Conservation (phyloP, 2,329 filamentous ascomycete species). For the Colletotrichum coccodes region DNA sequence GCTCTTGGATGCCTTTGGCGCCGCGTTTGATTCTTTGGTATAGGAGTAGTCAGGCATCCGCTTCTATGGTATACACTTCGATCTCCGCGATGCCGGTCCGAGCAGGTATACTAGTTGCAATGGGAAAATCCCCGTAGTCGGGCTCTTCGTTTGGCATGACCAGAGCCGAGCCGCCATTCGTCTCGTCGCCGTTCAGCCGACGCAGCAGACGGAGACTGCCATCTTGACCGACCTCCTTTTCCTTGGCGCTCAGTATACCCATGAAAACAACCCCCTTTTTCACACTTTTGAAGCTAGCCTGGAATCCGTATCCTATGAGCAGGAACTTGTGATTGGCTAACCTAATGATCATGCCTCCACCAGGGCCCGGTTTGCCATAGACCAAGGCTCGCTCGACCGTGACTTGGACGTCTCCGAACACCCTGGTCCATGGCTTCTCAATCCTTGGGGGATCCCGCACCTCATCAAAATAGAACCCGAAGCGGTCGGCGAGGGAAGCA, state of each 20-base stretch:
- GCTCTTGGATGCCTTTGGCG: too few species aligned
- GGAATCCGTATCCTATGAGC: not conserved
- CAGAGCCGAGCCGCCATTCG: constrained; percentile 49
- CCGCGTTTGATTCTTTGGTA: too few species aligned
- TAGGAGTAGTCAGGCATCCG: too few species aligned
- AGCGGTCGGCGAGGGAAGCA: not conserved
- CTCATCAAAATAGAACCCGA: constrained; percentile 48
- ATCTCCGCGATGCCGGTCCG: constrained; percentile 57
- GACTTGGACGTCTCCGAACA: constrained; percentile 45
- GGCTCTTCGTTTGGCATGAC: constrained; percentile 65
- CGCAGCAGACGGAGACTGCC: too few species aligned
- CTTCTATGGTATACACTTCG: too few species aligned
- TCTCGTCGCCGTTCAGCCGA: constrained; percentile 51
- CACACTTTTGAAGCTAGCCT: too few species aligned
- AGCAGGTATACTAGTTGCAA: constrained; percentile 62
- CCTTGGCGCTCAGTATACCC: constrained; percentile 44
- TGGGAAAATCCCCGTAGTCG: constrained; percentile 65
- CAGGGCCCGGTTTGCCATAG: constrained; percentile 48
- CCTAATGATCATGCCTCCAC: constrained; percentile 49
- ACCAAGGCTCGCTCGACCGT: constrained; percentile 49
- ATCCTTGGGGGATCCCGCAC: constrained; percentile 34
- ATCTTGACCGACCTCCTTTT: constrained; percentile 45
- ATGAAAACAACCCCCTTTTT: not conserved
- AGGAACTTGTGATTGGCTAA: constrained; percentile 37
- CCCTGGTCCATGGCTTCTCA: constrained; percentile 38